These are phyloP conservation scores for Tetrastigma voinierianum DNA, from an alignment of 164 flowering plant species.

Conservation along the genomic window DNA sequence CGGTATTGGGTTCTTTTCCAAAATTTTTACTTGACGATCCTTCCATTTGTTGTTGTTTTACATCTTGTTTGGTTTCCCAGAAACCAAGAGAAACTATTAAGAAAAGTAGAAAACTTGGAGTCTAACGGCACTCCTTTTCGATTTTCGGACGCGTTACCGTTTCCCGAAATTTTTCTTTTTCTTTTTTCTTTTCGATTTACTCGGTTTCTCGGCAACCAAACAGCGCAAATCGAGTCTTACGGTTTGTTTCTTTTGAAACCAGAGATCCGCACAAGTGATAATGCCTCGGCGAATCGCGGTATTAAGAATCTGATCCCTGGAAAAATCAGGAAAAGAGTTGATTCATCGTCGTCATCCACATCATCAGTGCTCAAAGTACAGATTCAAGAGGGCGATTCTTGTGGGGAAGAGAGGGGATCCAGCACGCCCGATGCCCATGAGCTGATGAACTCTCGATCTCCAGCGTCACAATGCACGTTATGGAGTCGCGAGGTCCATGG, in stretches of 20 bases:
- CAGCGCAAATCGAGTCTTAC: neutral
- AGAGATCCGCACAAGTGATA: slow-evolving; percentile 6
- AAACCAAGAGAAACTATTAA: no score
- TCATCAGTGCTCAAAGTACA: slow-evolving; percentile 59
- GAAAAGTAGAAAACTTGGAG: no score
- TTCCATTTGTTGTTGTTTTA: no score
- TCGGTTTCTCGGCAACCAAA: no score
- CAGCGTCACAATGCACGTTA: slow-evolving; percentile 33
- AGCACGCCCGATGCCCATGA: slow-evolving; percentile 76
- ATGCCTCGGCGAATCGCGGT: slow-evolving; percentile 53
- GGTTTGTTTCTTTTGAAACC: neutral
- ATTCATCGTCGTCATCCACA: slow-evolving; percentile 73
- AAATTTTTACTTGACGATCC: no score
- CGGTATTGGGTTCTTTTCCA: no score
- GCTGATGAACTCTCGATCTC: slow-evolving; percentile 42
- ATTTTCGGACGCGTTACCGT: no score
- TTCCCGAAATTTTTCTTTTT: no score
- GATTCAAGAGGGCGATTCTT: slow-evolving; percentile 72
- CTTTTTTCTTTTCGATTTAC: neutral
- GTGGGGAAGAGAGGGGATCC: slow-evolving; percentile 70
- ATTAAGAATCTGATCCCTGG: slow-evolving; percentile 43
- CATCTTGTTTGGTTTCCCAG: no score
- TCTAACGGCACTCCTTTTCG: no score
- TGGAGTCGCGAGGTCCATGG: slow-evolving; percentile 32
- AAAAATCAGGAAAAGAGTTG: slow-evolving; percentile 81